A percentile compares a stretch with the other conserved stretches of the same genome.
Conservation (phyloP, 2,329 filamentous ascomycete genomes). For the Acarospora socialis region DNA sequence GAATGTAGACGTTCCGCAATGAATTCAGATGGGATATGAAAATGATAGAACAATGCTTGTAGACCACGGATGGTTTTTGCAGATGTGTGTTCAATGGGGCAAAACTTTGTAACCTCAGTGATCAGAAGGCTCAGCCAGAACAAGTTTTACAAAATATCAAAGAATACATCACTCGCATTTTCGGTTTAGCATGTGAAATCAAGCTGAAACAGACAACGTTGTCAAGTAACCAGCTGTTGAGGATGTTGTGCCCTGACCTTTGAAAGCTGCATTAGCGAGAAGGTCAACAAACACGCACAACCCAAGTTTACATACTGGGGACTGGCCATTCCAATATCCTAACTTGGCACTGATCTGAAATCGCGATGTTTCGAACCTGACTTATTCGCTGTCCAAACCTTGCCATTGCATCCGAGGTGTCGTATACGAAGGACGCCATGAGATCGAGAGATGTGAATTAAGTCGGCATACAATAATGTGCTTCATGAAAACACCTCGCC, state of each 20-base stretch:
- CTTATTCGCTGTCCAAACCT: neutral
- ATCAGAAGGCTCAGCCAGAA: too few species aligned
- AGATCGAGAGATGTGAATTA: neutral
- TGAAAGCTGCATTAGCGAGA: neutral
- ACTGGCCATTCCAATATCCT: slow-evolving; percentile 3
- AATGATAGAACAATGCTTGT: slow-evolving; percentile 2
- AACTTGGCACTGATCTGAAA: slow-evolving; percentile 1
- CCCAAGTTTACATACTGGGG: neutral
- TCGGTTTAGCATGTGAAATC: neutral
- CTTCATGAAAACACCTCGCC: too few species aligned
- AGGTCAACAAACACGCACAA: too few species aligned
- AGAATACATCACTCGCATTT: slow-evolving; percentile 3
- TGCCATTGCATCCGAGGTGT: slow-evolving; percentile 1
- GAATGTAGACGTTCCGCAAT: neutral
- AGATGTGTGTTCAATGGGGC: neutral
- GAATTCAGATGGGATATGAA: slow-evolving; percentile 2
- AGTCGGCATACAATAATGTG: too few species aligned
- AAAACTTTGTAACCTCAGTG: too few species aligned
- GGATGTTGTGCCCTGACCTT: neutral
- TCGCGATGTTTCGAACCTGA: too few species aligned
- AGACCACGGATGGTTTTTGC: neutral
- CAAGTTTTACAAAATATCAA: too few species aligned
- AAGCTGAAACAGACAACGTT: neutral
- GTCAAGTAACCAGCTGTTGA: neutral
- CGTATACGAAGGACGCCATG: slow-evolving; percentile 6